Evolutionary conservation across 176 grass and related monocot species (phyloP), one percentile per base, ranked within the genome.

Genomic region (barley (Hordeum vulgare)): DNA sequence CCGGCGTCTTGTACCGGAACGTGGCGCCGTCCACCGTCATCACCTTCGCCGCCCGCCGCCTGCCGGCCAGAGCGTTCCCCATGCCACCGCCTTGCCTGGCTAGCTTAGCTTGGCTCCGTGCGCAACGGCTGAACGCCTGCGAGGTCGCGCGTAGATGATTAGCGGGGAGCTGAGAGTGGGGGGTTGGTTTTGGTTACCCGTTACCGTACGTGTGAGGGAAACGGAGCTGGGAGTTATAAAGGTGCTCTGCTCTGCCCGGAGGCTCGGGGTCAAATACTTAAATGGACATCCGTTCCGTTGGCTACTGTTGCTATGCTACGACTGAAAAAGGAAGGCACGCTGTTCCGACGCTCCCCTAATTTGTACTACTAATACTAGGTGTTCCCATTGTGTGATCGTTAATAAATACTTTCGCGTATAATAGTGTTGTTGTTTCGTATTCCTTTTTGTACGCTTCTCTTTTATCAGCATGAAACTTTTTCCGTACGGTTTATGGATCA

Each of bases 1-100:
- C 69, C 4, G 93, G 91, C 8, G 84, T 47, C 88, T 90, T 99
- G 85, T 92, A 80, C 17, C 84, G 86, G 74, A 81, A 85, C 35
- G 97, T 96, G 9, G 93, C 84, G 74, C 97, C 97, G 83, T 99
- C 97, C 77, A 99, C 83, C 78, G 87, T 99, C 97, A 99, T 99
- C 87, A 99, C 94, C 93, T 99, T 99, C 1, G 87, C 89, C 60
- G 54, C 87, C 8, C 91, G 91, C 64, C 88, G 85, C 78, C 57
- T 87, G 12, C 89, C 84, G 1, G 82, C 71, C 8, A 97, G 86
- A 54, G 88, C 89, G 88, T 97, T 97, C 21, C 95, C 95, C 95
- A 97, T 94, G 65, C 58, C 14, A 42, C 23, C 62, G 33, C 13
- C 14, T 51, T 12, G 10, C 0, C 4, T 70, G 66, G 18, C 14